Evolutionary conservation across 2,329 filamentous ascomycete genomes (phyloP).

Genomic region (Thielaviopsis euricoi): DNA sequence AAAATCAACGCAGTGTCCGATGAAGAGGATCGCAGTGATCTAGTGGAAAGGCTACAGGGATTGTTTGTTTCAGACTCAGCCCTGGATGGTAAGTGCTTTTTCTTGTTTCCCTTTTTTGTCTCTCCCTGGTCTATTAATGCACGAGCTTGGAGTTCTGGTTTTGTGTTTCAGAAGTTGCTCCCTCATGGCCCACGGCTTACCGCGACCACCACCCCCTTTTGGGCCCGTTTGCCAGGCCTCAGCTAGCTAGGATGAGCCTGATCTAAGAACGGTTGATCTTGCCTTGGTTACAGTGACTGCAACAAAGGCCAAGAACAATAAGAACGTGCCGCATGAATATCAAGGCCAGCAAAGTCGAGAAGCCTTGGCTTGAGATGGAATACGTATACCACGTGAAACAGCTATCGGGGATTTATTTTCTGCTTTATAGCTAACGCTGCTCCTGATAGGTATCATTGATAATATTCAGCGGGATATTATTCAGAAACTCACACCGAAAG

Average conservation of each 20-base stretch:
- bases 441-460: conserved; percentile 40
- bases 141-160: not conserved
- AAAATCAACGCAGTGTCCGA: conserved; percentile 24
- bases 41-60: conserved; percentile 32
- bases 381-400: not conserved
- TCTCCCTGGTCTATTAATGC: not conserved
- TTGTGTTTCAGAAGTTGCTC: not conserved
- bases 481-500: conserved; percentile 62
- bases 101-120: not conserved
- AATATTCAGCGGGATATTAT: conserved; percentile 66
- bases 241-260: not conserved
- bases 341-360: not conserved
- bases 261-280: not conserved
- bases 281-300: not conserved
- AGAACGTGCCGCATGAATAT: not conserved
- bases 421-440: not conserved
- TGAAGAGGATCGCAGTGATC: conserved; percentile 32
- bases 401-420: not conserved
- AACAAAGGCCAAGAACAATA: not conserved
- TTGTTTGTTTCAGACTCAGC: conserved; percentile 60
- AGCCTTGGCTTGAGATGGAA: not conserved
- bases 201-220: too few species aligned
- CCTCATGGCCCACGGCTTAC: not conserved
- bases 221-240: not conserved
- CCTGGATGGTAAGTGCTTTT: conserved; percentile 29